Evolutionary conservation across 805 yeast species (phyloP).

Genomic region (Hyphopichia homilentoma): DNA sequence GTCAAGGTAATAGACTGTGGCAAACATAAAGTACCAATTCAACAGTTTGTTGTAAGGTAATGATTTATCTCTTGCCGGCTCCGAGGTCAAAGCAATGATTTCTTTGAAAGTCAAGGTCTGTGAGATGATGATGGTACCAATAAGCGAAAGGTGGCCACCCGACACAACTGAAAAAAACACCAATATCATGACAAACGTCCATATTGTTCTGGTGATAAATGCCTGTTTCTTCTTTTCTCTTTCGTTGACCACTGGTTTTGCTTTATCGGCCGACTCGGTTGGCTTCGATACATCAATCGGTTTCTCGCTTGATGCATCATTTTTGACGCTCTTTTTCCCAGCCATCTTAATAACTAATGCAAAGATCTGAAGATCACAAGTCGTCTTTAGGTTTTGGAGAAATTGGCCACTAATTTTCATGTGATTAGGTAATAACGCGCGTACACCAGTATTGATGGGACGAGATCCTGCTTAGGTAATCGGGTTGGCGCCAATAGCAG

Average conservation of each 20-base stretch:
- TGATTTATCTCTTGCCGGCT: slow-evolving; percentile 78
- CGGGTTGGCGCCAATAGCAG: too few species aligned
- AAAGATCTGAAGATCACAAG: too few species aligned
- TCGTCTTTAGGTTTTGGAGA: too few species aligned
- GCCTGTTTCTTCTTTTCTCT: slow-evolving; percentile 72
- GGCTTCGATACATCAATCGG: not conserved
- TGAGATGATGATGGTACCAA: slow-evolving; percentile 63
- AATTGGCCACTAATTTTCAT: too few species aligned
- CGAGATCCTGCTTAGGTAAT: too few species aligned
- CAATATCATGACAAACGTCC: slow-evolving; percentile 90
- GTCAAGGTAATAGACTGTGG: slow-evolving; percentile 87
- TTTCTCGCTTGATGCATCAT: not conserved
- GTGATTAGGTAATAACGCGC: too few species aligned
- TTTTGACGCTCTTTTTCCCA: too few species aligned
- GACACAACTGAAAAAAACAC: slow-evolving; percentile 68
- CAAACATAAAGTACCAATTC: slow-evolving; percentile 87
- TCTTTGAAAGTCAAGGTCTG: slow-evolving; percentile 88
- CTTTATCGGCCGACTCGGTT: not conserved
- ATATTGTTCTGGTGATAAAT: slow-evolving; percentile 80
- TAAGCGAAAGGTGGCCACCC: slow-evolving; percentile 83
- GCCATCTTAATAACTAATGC: too few species aligned
- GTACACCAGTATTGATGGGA: too few species aligned
- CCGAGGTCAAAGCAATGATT: slow-evolving; percentile 80
- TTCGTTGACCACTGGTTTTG: slow-evolving; percentile 29
- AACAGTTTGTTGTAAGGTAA: slow-evolving; percentile 78